These are phyloP conservation scores for Flaveria floridana DNA, from an alignment of 140 eudicot species.

Conservation along the genomic window DNA sequence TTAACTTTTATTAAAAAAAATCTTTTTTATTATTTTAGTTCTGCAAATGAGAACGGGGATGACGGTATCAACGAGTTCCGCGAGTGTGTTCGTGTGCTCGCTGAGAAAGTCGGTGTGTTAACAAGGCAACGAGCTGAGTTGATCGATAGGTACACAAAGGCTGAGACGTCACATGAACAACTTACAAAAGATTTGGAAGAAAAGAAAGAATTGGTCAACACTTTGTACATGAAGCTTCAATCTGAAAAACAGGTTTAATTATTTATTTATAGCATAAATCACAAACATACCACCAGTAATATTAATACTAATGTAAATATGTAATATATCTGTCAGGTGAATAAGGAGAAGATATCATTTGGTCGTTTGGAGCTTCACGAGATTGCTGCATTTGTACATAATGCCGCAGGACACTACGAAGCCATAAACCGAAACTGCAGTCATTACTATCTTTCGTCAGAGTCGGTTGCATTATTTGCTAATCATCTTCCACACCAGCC, in stretches of 20 bases:
- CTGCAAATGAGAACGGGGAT: conserved; percentile 62
- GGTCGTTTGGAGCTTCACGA: conserved; percentile 82
- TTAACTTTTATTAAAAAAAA: not conserved
- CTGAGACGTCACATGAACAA: conserved; percentile 57
- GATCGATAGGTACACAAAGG: conserved; percentile 68
- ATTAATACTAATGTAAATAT: not conserved
- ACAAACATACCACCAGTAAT: not conserved
- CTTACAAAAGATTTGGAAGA: conserved; percentile 75
- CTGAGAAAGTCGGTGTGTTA: conserved; percentile 75
- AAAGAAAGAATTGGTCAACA: conserved; percentile 69
- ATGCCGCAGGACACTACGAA: conserved; percentile 66
- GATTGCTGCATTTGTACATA: conserved; percentile 80
- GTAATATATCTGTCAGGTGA: conserved; percentile 46
- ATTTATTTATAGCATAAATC: not conserved
- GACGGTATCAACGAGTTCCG: conserved; percentile 72
- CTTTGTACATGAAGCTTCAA: conserved; percentile 81
- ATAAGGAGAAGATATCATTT: conserved; percentile 84
- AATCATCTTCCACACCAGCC: conserved; percentile 77
- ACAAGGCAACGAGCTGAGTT: conserved; percentile 81
- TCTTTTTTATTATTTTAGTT: conserved; percentile 40
- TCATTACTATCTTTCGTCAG: conserved; percentile 78
- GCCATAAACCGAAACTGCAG: conserved; percentile 80
- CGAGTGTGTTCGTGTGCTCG: conserved; percentile 67
- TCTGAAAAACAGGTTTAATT: conserved; percentile 78
- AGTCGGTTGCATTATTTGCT: conserved; percentile 74